phyloP scores from a whole-genome alignment of 148 eudicot species.

The Nepenthes gracilis region DNA sequence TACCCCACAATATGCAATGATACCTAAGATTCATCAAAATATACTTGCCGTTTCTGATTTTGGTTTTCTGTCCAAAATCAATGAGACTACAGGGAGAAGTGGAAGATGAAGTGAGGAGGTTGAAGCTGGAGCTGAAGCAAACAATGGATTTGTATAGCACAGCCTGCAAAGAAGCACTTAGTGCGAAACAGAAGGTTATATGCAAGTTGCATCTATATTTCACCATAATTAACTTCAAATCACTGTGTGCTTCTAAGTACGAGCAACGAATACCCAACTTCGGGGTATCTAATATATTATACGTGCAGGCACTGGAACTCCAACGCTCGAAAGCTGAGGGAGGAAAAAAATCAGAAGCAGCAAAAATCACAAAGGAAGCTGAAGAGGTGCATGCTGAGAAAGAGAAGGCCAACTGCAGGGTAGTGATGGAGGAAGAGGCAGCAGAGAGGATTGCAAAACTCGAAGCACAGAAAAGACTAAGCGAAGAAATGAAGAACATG shows the following conservation, averaged over 20 bases:
- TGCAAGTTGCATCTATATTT: background rate
- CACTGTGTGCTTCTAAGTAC: background rate
- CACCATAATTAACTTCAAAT: too few relatives aligned
- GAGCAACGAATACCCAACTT: background rate
- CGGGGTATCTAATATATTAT: slow-evolving; percentile 1
- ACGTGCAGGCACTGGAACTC: slow-evolving; percentile 46
- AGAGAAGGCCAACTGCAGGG: slow-evolving; percentile 18
- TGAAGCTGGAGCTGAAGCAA: slow-evolving; percentile 75
- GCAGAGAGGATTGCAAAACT: slow-evolving; percentile 17
- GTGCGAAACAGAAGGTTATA: slow-evolving; percentile 58
- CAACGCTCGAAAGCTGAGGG: slow-evolving; percentile 40
- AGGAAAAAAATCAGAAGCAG: slow-evolving; percentile 23
- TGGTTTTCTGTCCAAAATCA: background rate
- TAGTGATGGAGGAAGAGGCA: slow-evolving; percentile 10
- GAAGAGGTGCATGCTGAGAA: slow-evolving; percentile 24
- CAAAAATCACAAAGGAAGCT: slow-evolving; percentile 26
- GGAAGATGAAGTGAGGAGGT: slow-evolving; percentile 77
- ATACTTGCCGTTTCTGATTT: background rate
- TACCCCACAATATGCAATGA: too few relatives aligned
- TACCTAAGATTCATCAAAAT: too few relatives aligned
- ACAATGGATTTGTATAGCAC: slow-evolving; percentile 82
- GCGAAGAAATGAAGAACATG: slow-evolving; percentile 1
- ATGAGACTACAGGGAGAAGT: slow-evolving; percentile 42
- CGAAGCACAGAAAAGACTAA: slow-evolving; percentile 17
- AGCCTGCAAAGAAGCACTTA: slow-evolving; percentile 87